Percentiles rank a stretch among this genome's conserved stretches.
Evolutionary conservation across 2,329 filamentous ascomycete genomes (phyloP).

Genomic region (Trichoderma brevicompactum): DNA sequence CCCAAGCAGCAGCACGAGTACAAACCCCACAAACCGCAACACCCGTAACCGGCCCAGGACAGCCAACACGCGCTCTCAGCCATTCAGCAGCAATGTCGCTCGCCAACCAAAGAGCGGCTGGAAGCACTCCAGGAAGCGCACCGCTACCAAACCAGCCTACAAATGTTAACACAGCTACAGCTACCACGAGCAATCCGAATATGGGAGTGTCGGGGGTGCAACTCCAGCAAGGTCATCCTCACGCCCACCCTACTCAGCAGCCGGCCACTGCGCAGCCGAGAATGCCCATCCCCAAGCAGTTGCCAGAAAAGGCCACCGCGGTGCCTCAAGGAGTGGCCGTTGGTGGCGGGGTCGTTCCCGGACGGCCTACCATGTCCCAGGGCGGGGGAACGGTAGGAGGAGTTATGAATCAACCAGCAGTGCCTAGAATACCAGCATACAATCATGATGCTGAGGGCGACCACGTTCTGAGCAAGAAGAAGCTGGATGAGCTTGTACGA

Average conservation of each 20-base stretch:
- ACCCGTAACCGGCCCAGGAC: constrained; percentile 44
- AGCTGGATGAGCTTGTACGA: constrained; percentile 90
- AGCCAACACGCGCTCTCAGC: constrained; percentile 49
- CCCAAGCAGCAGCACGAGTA: constrained; percentile 52
- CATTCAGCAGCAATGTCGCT: constrained; percentile 56
- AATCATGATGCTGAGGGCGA: constrained; percentile 91
- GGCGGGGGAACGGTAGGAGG: constrained; percentile 78
- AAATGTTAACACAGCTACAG: constrained; percentile 35
- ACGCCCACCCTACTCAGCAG: constrained; percentile 40
- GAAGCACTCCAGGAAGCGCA: constrained; percentile 41
- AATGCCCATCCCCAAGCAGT: constrained; percentile 81
- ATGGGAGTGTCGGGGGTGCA: constrained; percentile 41
- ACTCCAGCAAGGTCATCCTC: constrained; percentile 35
- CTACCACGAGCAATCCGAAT: constrained; percentile 39
- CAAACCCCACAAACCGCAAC: constrained; percentile 54
- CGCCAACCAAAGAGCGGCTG: constrained; percentile 49
- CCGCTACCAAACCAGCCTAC: constrained; percentile 40
- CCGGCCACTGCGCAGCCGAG: constrained; percentile 58
- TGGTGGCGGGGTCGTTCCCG: constrained; percentile 61
- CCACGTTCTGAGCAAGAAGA: constrained; percentile 95
- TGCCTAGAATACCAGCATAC: constrained; percentile 79
- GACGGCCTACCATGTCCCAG: constrained; percentile 82
- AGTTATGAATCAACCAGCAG: constrained; percentile 84
- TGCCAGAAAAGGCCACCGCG: constrained; percentile 69
- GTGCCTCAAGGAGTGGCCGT: constrained; percentile 76